Evolutionary conservation across 2,329 filamentous ascomycete genomes (phyloP).

Genomic region (Basipetospora sp.): DNA sequence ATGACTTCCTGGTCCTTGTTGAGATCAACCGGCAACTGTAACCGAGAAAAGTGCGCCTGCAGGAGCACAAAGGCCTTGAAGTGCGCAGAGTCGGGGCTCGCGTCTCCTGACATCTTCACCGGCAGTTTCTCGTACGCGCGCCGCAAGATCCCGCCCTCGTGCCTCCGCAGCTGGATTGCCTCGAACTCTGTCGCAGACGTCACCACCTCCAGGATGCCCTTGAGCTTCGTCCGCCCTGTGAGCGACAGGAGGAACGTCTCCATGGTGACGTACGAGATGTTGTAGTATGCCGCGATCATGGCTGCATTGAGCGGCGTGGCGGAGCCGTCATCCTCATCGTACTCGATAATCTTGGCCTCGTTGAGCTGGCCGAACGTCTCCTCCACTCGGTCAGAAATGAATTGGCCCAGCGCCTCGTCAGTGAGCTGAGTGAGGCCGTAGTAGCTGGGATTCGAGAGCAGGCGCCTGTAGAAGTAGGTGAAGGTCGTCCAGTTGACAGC

Average conservation of each 20-base stretch:
- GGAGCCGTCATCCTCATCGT: conserved; percentile 85
- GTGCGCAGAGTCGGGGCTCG: conserved; percentile 79
- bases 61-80: conserved; percentile 97
- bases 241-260: conserved; percentile 92
- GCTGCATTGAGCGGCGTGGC: conserved; percentile 84
- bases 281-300: conserved; percentile 98
- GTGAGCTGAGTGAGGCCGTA: conserved; percentile 81
- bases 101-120: conserved; percentile 74
- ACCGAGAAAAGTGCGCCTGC: conserved; percentile 91
- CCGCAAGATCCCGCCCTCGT: conserved; percentile 75
- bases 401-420: conserved; percentile 83
- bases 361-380: conserved; percentile 77
- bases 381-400: conserved; percentile 88
- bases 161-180: conserved; percentile 79
- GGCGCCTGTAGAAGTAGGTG: conserved; percentile 90
- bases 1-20: conserved; percentile 91
- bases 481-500: conserved; percentile 98
- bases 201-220: conserved; percentile 91
- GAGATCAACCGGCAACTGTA: conserved; percentile 90
- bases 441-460: conserved; percentile 91
- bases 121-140: conserved; percentile 90
- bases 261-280: conserved; percentile 98
- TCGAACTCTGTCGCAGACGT: conserved; percentile 96
- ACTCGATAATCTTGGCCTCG: conserved; percentile 88
- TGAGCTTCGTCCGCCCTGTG: conserved; percentile 77